A percentile compares a stretch with the other conserved stretches of the same genome.
These are phyloP conservation scores for Yarrowia sp. DNA, from an alignment of 805 yeast genomes.

Conservation along the genomic window DNA sequence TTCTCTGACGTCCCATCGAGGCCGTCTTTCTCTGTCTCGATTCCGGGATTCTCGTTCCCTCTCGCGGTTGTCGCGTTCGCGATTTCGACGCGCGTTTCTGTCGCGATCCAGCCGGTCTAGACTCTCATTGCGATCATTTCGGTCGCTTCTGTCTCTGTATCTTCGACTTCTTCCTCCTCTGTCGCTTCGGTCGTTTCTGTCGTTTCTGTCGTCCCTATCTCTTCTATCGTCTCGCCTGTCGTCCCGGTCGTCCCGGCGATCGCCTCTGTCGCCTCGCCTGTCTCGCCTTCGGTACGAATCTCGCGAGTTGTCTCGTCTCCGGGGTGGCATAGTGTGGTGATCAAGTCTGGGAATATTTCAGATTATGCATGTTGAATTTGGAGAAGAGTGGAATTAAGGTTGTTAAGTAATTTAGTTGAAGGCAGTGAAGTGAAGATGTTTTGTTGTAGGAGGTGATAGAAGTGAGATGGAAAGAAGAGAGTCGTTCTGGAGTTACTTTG, in stretches of 20 bases:
- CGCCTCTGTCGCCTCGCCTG: not conserved
- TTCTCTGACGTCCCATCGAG: slow-evolving; percentile 25
- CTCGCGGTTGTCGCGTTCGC: slow-evolving; percentile 3
- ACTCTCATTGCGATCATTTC: not conserved
- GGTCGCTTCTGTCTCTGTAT: slow-evolving; percentile 10
- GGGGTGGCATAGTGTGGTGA: slow-evolving; percentile 7
- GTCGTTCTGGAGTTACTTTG: no score
- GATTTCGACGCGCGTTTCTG: not conserved
- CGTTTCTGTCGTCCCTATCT: slow-evolving; percentile 4
- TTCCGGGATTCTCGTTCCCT: slow-evolving; percentile 12
- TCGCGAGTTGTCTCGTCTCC: slow-evolving; percentile 23
- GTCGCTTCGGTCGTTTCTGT: not conserved
- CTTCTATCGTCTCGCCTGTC: slow-evolving; percentile 6
- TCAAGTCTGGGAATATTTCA: not conserved
- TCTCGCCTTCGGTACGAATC: slow-evolving; percentile 19
- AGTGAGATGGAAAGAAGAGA: no score
- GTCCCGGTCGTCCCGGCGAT: not conserved
- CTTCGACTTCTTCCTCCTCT: not conserved
- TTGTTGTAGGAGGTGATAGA: no score
- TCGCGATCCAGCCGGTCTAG: not conserved
- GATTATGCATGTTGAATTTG: slow-evolving; percentile 9
- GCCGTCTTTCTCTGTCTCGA: slow-evolving; percentile 12
- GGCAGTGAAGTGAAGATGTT: no score
- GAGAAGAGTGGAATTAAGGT: no score
- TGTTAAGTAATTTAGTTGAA: no score